Conservation (phyloP, 2,329 filamentous ascomycete genomes). For the Cercospora sp. region DNA sequence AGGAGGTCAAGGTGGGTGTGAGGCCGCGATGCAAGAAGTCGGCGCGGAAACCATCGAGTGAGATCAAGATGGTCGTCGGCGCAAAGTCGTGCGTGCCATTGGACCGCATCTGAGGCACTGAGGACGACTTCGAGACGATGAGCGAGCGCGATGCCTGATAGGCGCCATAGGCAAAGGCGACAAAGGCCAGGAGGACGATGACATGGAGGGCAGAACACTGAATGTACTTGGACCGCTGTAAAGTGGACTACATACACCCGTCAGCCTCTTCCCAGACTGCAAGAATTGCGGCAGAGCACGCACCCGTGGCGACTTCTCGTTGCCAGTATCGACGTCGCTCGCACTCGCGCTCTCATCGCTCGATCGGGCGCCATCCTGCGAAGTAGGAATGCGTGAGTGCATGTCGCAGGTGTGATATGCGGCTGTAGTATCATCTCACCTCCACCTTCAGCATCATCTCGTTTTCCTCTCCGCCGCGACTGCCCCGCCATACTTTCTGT, state of each 20-base stretch:
- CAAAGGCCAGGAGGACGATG: slow-evolving; percentile 54
- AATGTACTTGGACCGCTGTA: slow-evolving; percentile 38
- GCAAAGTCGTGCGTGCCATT: slow-evolving; percentile 90
- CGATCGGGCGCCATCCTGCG: slow-evolving; percentile 58
- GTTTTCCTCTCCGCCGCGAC: slow-evolving; percentile 63
- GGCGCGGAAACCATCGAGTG: slow-evolving; percentile 91
- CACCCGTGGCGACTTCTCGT: slow-evolving; percentile 42
- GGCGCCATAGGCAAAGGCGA: slow-evolving; percentile 56
- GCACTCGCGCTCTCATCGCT: slow-evolving; percentile 38
- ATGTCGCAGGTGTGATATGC: not conserved
- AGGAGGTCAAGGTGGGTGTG: slow-evolving; percentile 76
- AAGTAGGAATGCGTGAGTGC: not conserved
- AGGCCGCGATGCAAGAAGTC: slow-evolving; percentile 84
- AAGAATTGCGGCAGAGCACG: not conserved
- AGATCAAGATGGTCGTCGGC: slow-evolving; percentile 90
- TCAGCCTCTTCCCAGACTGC: slow-evolving; percentile 2
- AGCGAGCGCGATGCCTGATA: slow-evolving; percentile 53
- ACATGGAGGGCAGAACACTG: slow-evolving; percentile 45
- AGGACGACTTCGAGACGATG: slow-evolving; percentile 5
- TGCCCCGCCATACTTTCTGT: slow-evolving; percentile 47
- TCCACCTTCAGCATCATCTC: slow-evolving; percentile 90
- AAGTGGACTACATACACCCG: slow-evolving; percentile 32
- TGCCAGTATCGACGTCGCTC: slow-evolving; percentile 50
- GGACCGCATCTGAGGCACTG: slow-evolving; percentile 44
- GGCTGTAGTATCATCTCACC: not conserved